These are phyloP conservation scores for Pharus latifolius DNA, from an alignment of 176 grass and related monocot genomes.

Conservation along the genomic window DNA sequence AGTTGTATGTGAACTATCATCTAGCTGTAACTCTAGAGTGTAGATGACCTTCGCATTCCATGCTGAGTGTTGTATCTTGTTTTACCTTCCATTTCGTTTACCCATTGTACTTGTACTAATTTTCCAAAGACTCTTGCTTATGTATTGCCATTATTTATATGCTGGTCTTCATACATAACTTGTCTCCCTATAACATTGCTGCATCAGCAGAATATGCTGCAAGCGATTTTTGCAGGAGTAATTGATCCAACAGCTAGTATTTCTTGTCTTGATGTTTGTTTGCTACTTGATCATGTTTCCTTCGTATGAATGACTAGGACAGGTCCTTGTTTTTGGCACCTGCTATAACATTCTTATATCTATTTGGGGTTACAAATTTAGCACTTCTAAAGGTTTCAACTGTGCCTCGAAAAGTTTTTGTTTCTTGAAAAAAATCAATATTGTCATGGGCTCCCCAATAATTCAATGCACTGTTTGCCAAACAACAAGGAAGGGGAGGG, in stretches of 20 bases:
- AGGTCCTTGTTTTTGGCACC: not conserved
- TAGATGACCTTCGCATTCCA: not conserved
- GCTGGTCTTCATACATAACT: not conserved
- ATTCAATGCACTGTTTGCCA: not conserved
- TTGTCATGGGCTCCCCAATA: too few relatives aligned
- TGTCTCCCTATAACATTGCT: not conserved
- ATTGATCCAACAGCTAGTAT: not conserved
- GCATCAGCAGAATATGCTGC: not conserved
- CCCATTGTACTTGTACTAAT: not conserved
- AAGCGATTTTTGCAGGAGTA: not conserved
- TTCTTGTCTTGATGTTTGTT: not conserved
- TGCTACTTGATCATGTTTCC: not conserved
- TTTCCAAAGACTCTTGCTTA: not conserved
- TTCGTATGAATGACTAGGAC: not conserved
- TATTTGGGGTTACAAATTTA: too few relatives aligned
- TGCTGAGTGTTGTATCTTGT: not conserved
- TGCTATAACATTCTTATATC: too few relatives aligned
- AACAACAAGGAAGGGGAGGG: too few relatives aligned
- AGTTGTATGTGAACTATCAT: conserved; percentile 1
- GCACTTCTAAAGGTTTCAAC: too few relatives aligned
- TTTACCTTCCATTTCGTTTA: conserved; percentile 5
- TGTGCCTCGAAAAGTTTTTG: too few relatives aligned
- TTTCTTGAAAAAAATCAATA: too few relatives aligned
- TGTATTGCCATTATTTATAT: not conserved
- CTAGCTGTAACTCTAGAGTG: not conserved